Percentiles rank a stretch among this genome's conserved stretches.
These are phyloP conservation scores for Sphaerostilbella broomeana DNA, from an alignment of 2,329 filamentous ascomycete genomes.

Conservation along the genomic window DNA sequence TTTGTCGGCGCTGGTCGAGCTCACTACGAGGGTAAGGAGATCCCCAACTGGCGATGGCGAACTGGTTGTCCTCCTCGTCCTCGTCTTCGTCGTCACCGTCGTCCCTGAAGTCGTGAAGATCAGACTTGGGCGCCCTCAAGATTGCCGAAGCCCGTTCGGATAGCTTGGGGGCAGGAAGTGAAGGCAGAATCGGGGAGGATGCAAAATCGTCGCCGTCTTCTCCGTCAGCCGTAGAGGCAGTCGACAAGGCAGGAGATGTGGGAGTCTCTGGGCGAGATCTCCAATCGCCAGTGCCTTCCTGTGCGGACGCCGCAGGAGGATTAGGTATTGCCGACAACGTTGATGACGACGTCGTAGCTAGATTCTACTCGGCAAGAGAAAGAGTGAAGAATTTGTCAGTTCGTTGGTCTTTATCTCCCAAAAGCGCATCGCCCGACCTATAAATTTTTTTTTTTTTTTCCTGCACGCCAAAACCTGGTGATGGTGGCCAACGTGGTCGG, in stretches of 20 bases:
- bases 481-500: slow-evolving; percentile 14
- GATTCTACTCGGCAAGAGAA: slow-evolving; percentile 25
- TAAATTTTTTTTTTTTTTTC: too few relatives aligned
- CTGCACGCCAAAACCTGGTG: slow-evolving; percentile 10
- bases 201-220: slow-evolving; percentile 45
- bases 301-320: slow-evolving; percentile 56
- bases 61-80: slow-evolving; percentile 1
- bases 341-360: slow-evolving; percentile 51
- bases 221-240: slow-evolving; percentile 54
- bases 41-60: slow-evolving; percentile 73
- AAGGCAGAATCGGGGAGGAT: slow-evolving; percentile 52
- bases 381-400: slow-evolving; percentile 20
- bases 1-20: slow-evolving; percentile 42
- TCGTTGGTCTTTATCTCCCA: too few relatives aligned
- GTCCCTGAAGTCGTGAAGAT: slow-evolving; percentile 9
- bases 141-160: slow-evolving; percentile 49
- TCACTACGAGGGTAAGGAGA: slow-evolving; percentile 75
- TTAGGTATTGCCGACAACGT: slow-evolving; percentile 40
- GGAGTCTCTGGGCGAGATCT: slow-evolving; percentile 33
- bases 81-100: slow-evolving; percentile 18
- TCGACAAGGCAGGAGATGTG: slow-evolving; percentile 54
- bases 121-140: slow-evolving; percentile 46
- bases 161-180: slow-evolving; percentile 52
- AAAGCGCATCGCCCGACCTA: too few relatives aligned
- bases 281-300: slow-evolving; percentile 44